Conservation (phyloP, 2,329 filamentous ascomycete species). For the Cladosporium halotolerans region DNA sequence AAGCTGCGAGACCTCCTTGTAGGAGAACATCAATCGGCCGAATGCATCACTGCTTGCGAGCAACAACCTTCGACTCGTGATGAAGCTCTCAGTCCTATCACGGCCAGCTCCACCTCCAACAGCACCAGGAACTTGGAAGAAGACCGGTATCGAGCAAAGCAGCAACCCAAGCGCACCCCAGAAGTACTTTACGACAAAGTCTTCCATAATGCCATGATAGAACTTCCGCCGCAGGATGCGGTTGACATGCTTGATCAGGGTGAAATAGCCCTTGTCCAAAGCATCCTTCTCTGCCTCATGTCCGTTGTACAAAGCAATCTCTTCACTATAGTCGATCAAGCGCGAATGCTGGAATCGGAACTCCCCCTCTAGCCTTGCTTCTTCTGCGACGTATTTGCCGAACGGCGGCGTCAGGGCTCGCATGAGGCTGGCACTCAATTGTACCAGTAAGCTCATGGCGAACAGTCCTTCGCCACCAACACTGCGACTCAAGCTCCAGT, state of each 20-base stretch:
- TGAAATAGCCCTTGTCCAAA: slow-evolving; percentile 97
- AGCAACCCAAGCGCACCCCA: slow-evolving; percentile 91
- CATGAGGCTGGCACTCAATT: slow-evolving; percentile 89
- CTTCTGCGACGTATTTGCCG: slow-evolving; percentile 94
- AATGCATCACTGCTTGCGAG: slow-evolving; percentile 93
- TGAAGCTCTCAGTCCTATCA: slow-evolving; percentile 55
- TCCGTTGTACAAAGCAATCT: slow-evolving; percentile 85
- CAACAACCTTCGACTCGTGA: slow-evolving; percentile 88
- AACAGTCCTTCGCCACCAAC: slow-evolving; percentile 96
- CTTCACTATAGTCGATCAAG: slow-evolving; percentile 92
- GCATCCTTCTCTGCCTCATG: slow-evolving; percentile 94
- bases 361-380: slow-evolving; percentile 88
- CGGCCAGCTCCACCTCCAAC: slow-evolving; percentile 16
- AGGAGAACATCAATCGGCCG: slow-evolving; percentile 93
- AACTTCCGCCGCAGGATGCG: slow-evolving; percentile 83
- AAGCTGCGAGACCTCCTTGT: slow-evolving; percentile 93
- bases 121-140: slow-evolving; percentile 61
- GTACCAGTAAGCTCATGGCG: slow-evolving; percentile 89
- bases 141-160: slow-evolving; percentile 90
- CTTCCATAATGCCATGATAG: slow-evolving; percentile 99
- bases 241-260: slow-evolving; percentile 97
- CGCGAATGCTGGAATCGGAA: slow-evolving; percentile 93
- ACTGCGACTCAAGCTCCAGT: slow-evolving; percentile 83
- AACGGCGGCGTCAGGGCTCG: slow-evolving; percentile 91
- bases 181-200: slow-evolving; percentile 99